A percentile compares a stretch with the other conserved stretches of the same genome.
These are phyloP conservation scores for Coniochaeta pulveracea DNA, from an alignment of 2,329 filamentous ascomycete species.

Conservation along the genomic window DNA sequence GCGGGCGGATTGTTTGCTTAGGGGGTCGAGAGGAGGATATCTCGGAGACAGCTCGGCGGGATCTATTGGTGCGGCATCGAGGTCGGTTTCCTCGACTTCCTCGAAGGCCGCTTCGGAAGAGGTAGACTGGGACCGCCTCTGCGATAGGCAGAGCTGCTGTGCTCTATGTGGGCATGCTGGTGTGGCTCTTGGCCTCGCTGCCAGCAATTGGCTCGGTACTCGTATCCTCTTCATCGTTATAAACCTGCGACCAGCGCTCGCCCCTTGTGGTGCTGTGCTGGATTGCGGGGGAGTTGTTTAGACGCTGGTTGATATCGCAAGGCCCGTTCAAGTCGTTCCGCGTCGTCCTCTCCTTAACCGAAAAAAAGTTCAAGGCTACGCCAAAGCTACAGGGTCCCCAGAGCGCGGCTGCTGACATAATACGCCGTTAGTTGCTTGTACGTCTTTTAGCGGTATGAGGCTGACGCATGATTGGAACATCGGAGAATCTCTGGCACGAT, in stretches of 20 bases:
- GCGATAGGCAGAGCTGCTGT: slow-evolving; percentile 3
- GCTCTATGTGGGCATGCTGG: slow-evolving; percentile 9
- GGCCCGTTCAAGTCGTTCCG: background rate
- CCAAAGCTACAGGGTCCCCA: slow-evolving; percentile 7
- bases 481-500: no score
- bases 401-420: slow-evolving; percentile 16
- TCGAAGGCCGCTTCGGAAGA: background rate
- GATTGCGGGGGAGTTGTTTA: slow-evolving; percentile 4
- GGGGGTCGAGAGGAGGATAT: slow-evolving; percentile 15
- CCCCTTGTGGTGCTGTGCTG: background rate
- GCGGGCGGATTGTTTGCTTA: slow-evolving; percentile 20
- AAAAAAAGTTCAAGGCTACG: slow-evolving; percentile 17
- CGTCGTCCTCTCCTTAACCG: slow-evolving; percentile 6
- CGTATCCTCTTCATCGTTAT: slow-evolving; percentile 53
- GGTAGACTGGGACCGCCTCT: background rate
- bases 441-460: no score
- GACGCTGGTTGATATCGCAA: background rate
- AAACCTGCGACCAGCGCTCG: no score
- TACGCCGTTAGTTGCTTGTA: no score
- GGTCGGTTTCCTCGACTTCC: background rate
- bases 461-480: slow-evolving; percentile 1
- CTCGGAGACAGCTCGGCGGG: slow-evolving; percentile 3
- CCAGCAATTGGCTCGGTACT: slow-evolving; percentile 47
- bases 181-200: slow-evolving; percentile 28
- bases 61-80: background rate